A percentile compares a stretch with the other conserved stretches of the same genome.
These are phyloP conservation scores for Neofusicoccum ribis DNA, from an alignment of 2,329 filamentous ascomycete species.

Conservation along the genomic window DNA sequence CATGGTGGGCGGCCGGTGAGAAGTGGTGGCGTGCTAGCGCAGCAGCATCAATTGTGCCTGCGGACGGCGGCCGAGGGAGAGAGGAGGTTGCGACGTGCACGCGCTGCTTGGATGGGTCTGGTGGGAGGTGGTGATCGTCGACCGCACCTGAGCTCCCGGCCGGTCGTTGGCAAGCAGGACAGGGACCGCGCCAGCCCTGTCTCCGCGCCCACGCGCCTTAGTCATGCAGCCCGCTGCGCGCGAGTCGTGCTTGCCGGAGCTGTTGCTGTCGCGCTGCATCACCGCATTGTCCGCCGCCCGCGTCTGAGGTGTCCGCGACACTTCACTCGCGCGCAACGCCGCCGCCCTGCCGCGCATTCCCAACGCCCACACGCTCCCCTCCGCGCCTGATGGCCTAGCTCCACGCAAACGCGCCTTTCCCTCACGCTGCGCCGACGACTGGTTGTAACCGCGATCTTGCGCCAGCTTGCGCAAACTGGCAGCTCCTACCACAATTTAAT, in stretches of 20 bases:
- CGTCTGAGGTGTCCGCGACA: slow-evolving; percentile 7
- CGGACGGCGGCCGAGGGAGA: neutral
- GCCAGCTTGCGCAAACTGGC: neutral
- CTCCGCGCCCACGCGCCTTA: neutral
- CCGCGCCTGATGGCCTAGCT: neutral
- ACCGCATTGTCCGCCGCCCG: slow-evolving; percentile 7
- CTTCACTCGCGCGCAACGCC: neutral
- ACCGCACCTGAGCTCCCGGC: slow-evolving; percentile 13
- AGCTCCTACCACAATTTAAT: neutral
- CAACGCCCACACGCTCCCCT: neutral
- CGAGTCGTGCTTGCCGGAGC: neutral
- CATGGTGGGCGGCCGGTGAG: slow-evolving; percentile 30
- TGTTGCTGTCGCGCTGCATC: slow-evolving; percentile 6
- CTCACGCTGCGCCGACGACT: neutral
- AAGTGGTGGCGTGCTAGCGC: neutral
- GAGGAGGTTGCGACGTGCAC: slow-evolving; percentile 4
- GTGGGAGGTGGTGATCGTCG: slow-evolving; percentile 17
- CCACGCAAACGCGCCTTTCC: neutral
- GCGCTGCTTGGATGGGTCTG: neutral
- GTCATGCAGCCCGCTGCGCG: neutral
- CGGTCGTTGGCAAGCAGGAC: slow-evolving; percentile 8
- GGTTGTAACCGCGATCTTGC: neutral
- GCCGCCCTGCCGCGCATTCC: neutral
- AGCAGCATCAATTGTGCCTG: slow-evolving; percentile 14
- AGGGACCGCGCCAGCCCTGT: slow-evolving; percentile 5